phyloP scores from a whole-genome alignment of 345 rosid species.

The Atalantia buxifolia region DNA sequence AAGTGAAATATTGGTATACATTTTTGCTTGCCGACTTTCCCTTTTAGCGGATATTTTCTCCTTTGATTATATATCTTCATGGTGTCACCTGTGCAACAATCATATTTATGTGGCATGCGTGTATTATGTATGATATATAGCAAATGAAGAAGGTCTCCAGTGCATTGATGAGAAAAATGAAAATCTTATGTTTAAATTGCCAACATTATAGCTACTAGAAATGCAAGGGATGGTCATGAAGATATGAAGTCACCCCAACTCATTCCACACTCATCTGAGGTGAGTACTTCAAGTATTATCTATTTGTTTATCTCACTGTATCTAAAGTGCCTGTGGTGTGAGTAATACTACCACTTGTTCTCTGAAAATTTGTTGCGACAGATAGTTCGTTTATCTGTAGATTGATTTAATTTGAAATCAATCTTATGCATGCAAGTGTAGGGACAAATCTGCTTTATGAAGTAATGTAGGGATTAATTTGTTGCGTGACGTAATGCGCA shows the following conservation, averaged over 20 bases:
- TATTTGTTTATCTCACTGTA: neutral
- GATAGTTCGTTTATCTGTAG: neutral
- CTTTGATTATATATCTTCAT: neutral
- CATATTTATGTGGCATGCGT: neutral
- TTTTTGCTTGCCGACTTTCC: neutral
- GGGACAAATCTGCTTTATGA: neutral
- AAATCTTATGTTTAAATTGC: neutral
- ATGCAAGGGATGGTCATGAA: constrained; percentile 23
- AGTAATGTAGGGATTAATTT: neutral
- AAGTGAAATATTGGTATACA: neutral
- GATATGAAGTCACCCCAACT: constrained; percentile 42
- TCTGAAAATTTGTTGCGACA: neutral
- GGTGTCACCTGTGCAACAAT: neutral
- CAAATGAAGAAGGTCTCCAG: neutral
- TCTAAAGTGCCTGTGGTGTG: neutral
- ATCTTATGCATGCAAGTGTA: neutral
- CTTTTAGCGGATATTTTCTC: neutral
- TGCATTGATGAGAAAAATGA: neutral
- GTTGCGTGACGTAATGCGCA: neutral
- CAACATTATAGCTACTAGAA: constrained; percentile 24
- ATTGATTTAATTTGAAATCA: neutral
- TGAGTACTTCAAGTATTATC: constrained; percentile 12
- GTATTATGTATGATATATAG: neutral
- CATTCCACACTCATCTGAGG: constrained; percentile 62
- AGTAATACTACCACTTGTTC: neutral